These are phyloP conservation scores for Sporothrix protearum DNA, from an alignment of 2,329 filamentous ascomycete species.

Conservation along the genomic window DNA sequence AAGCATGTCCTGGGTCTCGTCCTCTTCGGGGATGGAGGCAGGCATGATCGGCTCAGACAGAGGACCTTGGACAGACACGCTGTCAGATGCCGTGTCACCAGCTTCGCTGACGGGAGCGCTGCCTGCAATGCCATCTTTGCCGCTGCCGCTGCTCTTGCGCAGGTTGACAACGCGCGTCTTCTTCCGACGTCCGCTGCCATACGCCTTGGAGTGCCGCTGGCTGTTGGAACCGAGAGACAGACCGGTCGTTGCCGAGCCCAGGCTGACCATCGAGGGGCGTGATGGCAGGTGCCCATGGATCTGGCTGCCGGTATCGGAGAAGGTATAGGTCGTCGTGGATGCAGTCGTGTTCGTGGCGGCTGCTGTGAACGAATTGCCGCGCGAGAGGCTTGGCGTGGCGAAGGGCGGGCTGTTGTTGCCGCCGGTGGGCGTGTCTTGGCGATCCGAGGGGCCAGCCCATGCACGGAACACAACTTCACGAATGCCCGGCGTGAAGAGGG, in stretches of 20 bases:
- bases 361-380: slow-evolving; percentile 61
- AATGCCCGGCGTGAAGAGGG: slow-evolving; percentile 87
- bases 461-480: slow-evolving; percentile 86
- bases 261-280: slow-evolving; percentile 62
- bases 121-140: slow-evolving; percentile 36
- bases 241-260: slow-evolving; percentile 59
- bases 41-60: slow-evolving; percentile 59
- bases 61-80: slow-evolving; percentile 54
- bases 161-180: slow-evolving; percentile 82
- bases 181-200: slow-evolving; percentile 64
- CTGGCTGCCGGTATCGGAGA: slow-evolving; percentile 66
- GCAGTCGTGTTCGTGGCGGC: slow-evolving; percentile 54
- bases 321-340: slow-evolving; percentile 67
- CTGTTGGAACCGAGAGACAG: slow-evolving; percentile 61
- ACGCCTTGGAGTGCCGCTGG: slow-evolving; percentile 55
- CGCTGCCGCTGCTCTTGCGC: slow-evolving; percentile 52
- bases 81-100: slow-evolving; percentile 45
- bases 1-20: slow-evolving; percentile 35
- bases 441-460: slow-evolving; percentile 77
- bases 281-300: slow-evolving; percentile 61
- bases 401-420: slow-evolving; percentile 45
- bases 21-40: slow-evolving; percentile 57
- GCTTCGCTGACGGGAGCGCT: slow-evolving; percentile 50
- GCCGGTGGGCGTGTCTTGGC: slow-evolving; percentile 50
- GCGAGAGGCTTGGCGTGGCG: slow-evolving; percentile 53